Evolutionary conservation across 495 filamentous ascomycete species (phyloP), one percentile per base, ranked within the genome.

Genomic region (Penicillium soppii): DNA sequence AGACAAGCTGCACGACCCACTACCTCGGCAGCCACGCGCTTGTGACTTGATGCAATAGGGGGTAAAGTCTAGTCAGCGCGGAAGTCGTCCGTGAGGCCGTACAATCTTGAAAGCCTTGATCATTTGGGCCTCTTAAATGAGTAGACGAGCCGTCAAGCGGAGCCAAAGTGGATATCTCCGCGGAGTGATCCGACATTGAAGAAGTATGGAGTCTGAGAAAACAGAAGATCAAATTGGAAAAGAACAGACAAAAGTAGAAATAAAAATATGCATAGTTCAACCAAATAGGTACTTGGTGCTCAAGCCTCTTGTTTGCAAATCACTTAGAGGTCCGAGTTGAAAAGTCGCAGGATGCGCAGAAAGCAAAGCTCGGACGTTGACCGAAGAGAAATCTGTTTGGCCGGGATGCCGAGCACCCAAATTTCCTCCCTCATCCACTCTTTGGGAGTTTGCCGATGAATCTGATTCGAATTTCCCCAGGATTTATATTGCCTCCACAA

Each of bases 301-400:
- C 43, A 36, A 46, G 20, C 30, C 30, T 32, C 37, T 16, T 43
- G 39, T 39, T 39, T 45, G 3, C 13, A 7, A 32, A 32, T 32
- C 29, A 5, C n/a, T n/a, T 12, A 32, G 29, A 32, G 29, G 29
- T 32, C 29, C 29, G 17, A 50, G 25, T 36, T 12, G 33, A 10
- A 35, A 39, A 17, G 36, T 8, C 17, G 22, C 20, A 27, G 7
- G 27, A 43, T 4, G 20, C 12, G 33, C 20, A 35, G 30, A 39
- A 27, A 37, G 21, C 21, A 27, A 42, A 43, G 40, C 23, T 41
- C 59, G 63, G 63, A 67, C 41, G 53, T 64, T 64, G 64, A 44
- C 64, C 58, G 61, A 66, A 39, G 17, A 16, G 50, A 38, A 10
- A 35, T 29, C 44, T 55, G 20, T 38, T 48, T 38, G 36, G 35